A percentile compares a stretch with the other conserved stretches of the same genome.
phyloP scores from a whole-genome alignment of 495 filamentous ascomycete genomes.

The Durotheca rogersii region DNA sequence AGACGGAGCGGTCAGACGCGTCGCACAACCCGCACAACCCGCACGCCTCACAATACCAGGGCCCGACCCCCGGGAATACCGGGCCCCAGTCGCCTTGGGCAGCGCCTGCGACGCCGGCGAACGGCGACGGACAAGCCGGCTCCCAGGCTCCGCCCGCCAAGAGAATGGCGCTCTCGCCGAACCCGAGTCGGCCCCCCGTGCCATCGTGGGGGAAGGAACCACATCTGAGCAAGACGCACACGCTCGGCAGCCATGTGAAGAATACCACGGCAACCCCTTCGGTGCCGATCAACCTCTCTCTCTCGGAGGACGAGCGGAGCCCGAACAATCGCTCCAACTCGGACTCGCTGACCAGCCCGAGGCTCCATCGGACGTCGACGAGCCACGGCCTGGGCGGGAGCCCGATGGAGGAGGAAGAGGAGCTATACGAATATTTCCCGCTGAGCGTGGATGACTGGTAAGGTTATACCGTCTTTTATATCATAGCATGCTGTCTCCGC shows the following conservation, averaged over 20 bases:
- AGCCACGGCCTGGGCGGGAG: slow-evolving; percentile 37
- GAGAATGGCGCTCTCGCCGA: slow-evolving; percentile 41
- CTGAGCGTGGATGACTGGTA: slow-evolving; percentile 84
- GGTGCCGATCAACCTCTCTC: slow-evolving; percentile 69
- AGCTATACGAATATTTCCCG: slow-evolving; percentile 90
- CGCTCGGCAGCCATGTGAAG: slow-evolving; percentile 26
- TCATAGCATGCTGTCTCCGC: neutral
- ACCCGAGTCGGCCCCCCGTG: slow-evolving; percentile 36
- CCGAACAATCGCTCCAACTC: slow-evolving; percentile 44
- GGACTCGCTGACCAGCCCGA: slow-evolving; percentile 44
- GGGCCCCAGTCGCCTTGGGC: slow-evolving; percentile 20
- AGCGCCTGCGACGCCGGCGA: slow-evolving; percentile 13
- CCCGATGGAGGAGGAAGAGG: slow-evolving; percentile 73
- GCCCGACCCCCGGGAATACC: slow-evolving; percentile 33
- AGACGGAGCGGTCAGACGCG: slow-evolving; percentile 38
- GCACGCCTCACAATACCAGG: too few species aligned
- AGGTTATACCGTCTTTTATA: slow-evolving; percentile 7
- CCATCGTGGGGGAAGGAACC: slow-evolving; percentile 37
- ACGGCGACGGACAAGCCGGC: slow-evolving; percentile 19
- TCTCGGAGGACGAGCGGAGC: slow-evolving; percentile 71
- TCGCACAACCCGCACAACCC: slow-evolving; percentile 39
- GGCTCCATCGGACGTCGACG: slow-evolving; percentile 39
- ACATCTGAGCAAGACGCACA: slow-evolving; percentile 16
- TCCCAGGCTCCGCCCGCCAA: slow-evolving; percentile 36
- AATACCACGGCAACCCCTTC: slow-evolving; percentile 27